These are phyloP conservation scores for Ilex asprella DNA, from an alignment of 257 asterid species.

Conservation along the genomic window DNA sequence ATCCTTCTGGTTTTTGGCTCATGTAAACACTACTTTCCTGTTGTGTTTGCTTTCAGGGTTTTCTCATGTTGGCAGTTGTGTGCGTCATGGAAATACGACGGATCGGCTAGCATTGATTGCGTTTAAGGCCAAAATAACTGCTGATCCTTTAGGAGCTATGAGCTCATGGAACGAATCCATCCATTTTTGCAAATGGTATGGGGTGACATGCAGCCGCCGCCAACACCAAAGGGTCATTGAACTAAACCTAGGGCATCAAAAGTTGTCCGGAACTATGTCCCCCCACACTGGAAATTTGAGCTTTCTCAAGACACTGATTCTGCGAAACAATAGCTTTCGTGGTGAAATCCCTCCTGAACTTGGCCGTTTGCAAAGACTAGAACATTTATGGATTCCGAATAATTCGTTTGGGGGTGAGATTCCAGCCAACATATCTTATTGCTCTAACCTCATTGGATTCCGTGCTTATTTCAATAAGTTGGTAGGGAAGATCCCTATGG, in stretches of 20 bases:
- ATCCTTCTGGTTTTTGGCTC: too few species aligned
- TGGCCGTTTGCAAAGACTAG: not conserved
- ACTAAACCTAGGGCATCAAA: not conserved
- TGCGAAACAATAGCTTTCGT: not conserved
- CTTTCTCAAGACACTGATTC: not conserved
- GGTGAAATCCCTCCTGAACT: not conserved
- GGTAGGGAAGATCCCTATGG: not conserved
- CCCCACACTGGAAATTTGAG: not conserved
- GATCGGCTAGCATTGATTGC: not conserved
- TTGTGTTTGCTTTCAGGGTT: too few species aligned
- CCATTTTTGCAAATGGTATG: not conserved
- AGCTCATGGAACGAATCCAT: not conserved
- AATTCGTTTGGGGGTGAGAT: not conserved
- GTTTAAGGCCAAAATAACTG: not conserved
- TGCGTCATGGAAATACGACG: not conserved
- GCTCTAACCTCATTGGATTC: not conserved
- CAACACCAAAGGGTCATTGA: not conserved
- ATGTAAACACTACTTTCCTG: too few species aligned
- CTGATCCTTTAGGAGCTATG: not conserved
- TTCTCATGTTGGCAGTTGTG: too few species aligned
- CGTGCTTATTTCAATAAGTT: too few species aligned
- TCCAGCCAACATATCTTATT: not conserved
- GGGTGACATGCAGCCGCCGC: not conserved
- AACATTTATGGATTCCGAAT: too few species aligned
- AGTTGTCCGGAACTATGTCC: not conserved